A percentile compares a stretch with the other conserved stretches of the same genome.
Conservation (phyloP, 306 rosid species). For the Pueraria montana region DNA sequence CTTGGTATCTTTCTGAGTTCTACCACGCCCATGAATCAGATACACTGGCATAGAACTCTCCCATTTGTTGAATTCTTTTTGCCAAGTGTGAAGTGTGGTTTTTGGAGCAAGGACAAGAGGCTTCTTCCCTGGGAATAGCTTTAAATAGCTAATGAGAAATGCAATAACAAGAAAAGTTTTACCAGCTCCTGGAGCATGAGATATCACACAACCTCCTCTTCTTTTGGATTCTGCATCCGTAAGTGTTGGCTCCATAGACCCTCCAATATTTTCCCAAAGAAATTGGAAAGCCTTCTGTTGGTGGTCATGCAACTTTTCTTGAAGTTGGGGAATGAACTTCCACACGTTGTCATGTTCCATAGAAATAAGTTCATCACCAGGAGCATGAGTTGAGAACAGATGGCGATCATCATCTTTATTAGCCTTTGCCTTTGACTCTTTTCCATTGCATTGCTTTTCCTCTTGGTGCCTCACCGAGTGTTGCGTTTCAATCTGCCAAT, state of each 20-base stretch:
- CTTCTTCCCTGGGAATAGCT: slow-evolving; percentile 78
- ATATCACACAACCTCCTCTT: slow-evolving; percentile 62
- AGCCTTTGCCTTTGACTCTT: not conserved
- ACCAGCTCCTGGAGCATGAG: slow-evolving; percentile 68
- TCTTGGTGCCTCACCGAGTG: not conserved
- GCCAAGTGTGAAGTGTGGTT: slow-evolving; percentile 90
- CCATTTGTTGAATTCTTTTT: slow-evolving; percentile 90
- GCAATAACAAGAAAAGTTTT: slow-evolving; percentile 85
- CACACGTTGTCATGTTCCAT: not conserved
- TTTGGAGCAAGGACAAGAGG: slow-evolving; percentile 92
- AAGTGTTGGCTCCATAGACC: slow-evolving; percentile 68
- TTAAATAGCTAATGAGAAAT: slow-evolving; percentile 83
- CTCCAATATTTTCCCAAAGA: slow-evolving; percentile 68
- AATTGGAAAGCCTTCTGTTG: not conserved
- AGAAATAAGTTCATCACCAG: not conserved
- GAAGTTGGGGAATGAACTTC: not conserved
- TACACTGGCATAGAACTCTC: slow-evolving; percentile 79
- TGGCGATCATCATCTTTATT: not conserved
- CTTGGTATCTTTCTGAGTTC: slow-evolving; percentile 58
- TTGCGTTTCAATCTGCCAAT: not conserved
- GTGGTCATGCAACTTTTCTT: not conserved
- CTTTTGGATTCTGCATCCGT: slow-evolving; percentile 61
- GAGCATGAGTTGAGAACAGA: not conserved
- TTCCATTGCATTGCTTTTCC: not conserved
- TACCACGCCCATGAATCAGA: slow-evolving; percentile 70